Conservation (phyloP, 352 stramenopile species). For the Globisporangium heterothallicum region DNA sequence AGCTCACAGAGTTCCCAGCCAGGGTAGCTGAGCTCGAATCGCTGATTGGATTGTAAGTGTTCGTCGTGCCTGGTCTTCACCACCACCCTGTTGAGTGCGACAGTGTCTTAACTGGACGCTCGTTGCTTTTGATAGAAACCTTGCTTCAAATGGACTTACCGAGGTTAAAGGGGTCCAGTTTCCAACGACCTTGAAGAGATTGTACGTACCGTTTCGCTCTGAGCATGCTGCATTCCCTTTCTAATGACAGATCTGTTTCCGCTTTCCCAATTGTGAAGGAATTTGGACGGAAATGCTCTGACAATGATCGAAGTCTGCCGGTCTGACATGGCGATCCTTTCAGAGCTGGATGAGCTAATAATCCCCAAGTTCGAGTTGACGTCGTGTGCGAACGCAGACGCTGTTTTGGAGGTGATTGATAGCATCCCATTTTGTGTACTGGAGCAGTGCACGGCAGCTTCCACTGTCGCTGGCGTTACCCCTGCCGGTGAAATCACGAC, state of each 20-base stretch:
- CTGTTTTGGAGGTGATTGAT: constrained; percentile 1
- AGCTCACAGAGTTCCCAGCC: constrained; percentile 37
- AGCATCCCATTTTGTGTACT: constrained; percentile 9
- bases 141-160: constrained; percentile 51
- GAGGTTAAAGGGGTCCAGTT: constrained; percentile 41
- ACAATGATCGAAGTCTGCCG: constrained; percentile 42
- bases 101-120: background rate
- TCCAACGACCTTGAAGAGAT: constrained; percentile 37
- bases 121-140: constrained; percentile 31
- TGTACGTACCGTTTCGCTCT: constrained; percentile 15
- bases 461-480: background rate
- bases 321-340: constrained; percentile 36
- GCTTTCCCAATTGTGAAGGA: background rate
- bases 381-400: background rate
- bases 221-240: background rate
- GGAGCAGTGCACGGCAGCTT: constrained; percentile 1
- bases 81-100: background rate
- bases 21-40: constrained; percentile 37
- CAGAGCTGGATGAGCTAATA: constrained; percentile 16
- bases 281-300: constrained; percentile 37
- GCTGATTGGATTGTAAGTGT: constrained; percentile 50
- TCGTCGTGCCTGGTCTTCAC: no score
- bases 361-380: constrained; percentile 18
- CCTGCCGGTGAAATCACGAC: background rate
- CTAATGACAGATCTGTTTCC: constrained; percentile 1